Percentiles rank a stretch among this genome's conserved stretches.
Evolutionary conservation across 129 eudicot genomes (phyloP).

Genomic region (Oenanthe sinensis): DNA sequence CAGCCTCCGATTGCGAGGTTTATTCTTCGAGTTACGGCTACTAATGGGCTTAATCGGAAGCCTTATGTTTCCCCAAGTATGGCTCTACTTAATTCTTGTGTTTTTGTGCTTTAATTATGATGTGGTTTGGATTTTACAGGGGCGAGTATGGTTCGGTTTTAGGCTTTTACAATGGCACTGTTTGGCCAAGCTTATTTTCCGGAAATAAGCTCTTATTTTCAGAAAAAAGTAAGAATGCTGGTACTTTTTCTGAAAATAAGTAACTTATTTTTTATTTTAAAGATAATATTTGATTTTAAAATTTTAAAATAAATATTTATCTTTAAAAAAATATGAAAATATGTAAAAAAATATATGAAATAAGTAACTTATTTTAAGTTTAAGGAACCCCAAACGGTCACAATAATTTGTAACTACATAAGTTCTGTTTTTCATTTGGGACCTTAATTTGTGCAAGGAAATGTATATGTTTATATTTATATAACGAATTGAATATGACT

Average conservation of each 20-base stretch:
- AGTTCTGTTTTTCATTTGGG: background rate
- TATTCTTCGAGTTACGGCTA: conserved; percentile 48
- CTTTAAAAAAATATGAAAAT: too few relatives aligned
- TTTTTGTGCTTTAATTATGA: background rate
- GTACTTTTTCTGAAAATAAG: too few relatives aligned
- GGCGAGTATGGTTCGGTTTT: background rate
- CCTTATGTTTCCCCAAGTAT: conserved; percentile 68
- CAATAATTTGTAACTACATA: background rate
- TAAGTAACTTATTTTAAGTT: too few relatives aligned
- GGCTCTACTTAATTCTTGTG: background rate
- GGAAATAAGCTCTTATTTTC: too few relatives aligned
- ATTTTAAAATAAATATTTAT: too few relatives aligned
- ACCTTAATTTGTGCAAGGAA: background rate
- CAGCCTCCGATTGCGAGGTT: conserved; percentile 87
- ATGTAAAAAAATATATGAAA: too few relatives aligned
- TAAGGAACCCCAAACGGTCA: too few relatives aligned
- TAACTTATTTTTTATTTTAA: too few relatives aligned
- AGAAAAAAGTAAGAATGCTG: too few relatives aligned
- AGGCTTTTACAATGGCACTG: background rate
- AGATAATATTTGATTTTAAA: too few relatives aligned
- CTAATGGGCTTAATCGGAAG: conserved; percentile 43
- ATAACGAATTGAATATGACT: background rate
- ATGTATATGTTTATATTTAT: background rate
- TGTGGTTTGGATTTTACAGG: background rate
- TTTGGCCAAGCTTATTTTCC: too few relatives aligned